Evolutionary conservation across 1,284 basidiomycete species (phyloP).

Genomic region (Rhodotorula sp.): DNA sequence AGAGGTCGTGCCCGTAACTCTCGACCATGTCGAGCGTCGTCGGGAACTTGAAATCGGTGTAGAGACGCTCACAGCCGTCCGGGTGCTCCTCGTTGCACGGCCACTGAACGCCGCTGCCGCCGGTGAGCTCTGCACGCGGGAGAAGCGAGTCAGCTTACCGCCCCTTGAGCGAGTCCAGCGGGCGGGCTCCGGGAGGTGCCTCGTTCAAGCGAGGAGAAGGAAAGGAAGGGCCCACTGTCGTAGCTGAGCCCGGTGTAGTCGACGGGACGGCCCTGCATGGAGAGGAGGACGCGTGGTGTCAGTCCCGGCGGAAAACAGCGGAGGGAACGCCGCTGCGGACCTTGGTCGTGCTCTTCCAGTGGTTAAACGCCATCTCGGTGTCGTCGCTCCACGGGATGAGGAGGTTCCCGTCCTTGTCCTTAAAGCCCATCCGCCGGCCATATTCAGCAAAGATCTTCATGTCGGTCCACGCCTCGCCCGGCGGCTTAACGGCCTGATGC

Average conservation of each 20-base stretch:
- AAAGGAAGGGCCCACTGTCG: not conserved
- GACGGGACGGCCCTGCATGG: constrained; percentile 3
- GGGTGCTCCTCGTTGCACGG: constrained; percentile 19
- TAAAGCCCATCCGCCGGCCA: constrained; percentile 12
- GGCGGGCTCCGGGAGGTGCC: too few species aligned
- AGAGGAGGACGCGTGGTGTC: not conserved
- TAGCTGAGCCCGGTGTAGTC: constrained; percentile 14
- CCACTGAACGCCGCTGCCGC: constrained; percentile 21
- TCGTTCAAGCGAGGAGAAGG: not conserved
- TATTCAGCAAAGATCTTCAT: constrained; percentile 23
- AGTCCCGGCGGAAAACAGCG: not conserved
- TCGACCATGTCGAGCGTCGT: constrained; percentile 10
- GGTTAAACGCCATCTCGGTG: constrained; percentile 4
- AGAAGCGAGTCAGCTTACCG: not conserved
- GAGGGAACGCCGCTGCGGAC: not conserved
- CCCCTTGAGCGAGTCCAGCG: not conserved
- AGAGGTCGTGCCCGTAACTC: constrained; percentile 20
- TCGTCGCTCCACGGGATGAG: constrained; percentile 14
- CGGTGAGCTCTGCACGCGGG: constrained; percentile 11
- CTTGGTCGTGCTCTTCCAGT: constrained; percentile 10
- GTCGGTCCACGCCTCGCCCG: constrained; percentile 14
- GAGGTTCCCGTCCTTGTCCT: constrained; percentile 14
- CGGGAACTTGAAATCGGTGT: constrained; percentile 12
- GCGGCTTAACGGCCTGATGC: constrained; percentile 14
- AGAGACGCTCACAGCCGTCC: constrained; percentile 14